A percentile compares a stretch with the other conserved stretches of the same genome.
phyloP scores from a whole-genome alignment of 2,329 filamentous ascomycete genomes.

The Nothophaeocryptopus gaeumannii region DNA sequence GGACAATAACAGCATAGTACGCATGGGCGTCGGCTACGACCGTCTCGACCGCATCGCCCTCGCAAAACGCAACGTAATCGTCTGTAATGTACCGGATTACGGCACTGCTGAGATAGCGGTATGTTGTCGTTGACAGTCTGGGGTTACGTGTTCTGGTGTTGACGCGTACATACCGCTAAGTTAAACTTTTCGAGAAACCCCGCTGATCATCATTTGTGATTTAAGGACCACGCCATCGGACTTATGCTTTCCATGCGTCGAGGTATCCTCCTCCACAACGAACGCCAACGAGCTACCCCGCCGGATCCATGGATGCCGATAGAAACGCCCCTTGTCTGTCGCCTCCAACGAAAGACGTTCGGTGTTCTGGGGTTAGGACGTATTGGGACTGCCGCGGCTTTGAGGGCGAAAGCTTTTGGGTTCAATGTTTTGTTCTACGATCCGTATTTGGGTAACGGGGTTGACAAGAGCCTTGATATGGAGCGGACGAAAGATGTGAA shows the following conservation, averaged over 20 bases:
- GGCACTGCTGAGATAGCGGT: slow-evolving; percentile 32
- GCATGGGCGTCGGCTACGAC: slow-evolving; percentile 36
- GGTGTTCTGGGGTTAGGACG: slow-evolving; percentile 32
- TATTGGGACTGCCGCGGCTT: slow-evolving; percentile 32
- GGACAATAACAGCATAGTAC: slow-evolving; percentile 25
- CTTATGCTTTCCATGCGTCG: slow-evolving; percentile 30
- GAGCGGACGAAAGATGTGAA: slow-evolving; percentile 32
- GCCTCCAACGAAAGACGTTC: slow-evolving; percentile 28
- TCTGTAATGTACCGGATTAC: slow-evolving; percentile 35
- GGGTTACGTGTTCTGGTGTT: too few species aligned
- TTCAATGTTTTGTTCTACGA: slow-evolving; percentile 35
- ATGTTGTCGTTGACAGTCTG: too few species aligned
- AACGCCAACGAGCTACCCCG: slow-evolving; percentile 30
- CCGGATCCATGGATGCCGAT: slow-evolving; percentile 33
- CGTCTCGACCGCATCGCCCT: slow-evolving; percentile 30
- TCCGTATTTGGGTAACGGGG: slow-evolving; percentile 34
- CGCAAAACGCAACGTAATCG: slow-evolving; percentile 25
- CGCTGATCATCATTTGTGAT: too few species aligned
- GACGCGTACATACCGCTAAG: too few species aligned
- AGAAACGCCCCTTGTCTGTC: slow-evolving; percentile 29
- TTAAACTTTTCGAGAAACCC: too few species aligned
- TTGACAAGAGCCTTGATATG: slow-evolving; percentile 31
- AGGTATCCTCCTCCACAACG: slow-evolving; percentile 33
- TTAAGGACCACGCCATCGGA: slow-evolving; percentile 30
- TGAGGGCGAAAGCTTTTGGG: slow-evolving; percentile 34